Percentiles rank a stretch among this genome's conserved stretches.
Evolutionary conservation across 2,329 filamentous ascomycete genomes (phyloP).

Genomic region (Byssochlamys sp.): DNA sequence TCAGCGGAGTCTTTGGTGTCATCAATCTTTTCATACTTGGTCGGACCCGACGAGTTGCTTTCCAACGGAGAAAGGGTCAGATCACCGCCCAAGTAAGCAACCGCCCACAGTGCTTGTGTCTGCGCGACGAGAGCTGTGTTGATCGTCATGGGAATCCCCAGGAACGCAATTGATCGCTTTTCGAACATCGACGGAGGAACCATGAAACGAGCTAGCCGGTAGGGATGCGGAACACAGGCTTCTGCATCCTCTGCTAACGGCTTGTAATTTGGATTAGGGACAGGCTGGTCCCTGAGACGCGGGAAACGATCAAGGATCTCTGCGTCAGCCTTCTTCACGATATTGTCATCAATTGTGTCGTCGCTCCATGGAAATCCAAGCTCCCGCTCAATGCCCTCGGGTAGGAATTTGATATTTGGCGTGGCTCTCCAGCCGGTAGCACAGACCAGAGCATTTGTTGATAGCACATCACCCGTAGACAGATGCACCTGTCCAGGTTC

Average conservation of each 20-base stretch:
- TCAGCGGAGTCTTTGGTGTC: constrained; percentile 4
- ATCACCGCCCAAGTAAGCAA: constrained; percentile 52
- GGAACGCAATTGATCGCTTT: constrained; percentile 40
- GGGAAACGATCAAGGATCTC: constrained; percentile 3
- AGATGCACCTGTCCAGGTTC: constrained; percentile 40
- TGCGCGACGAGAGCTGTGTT: constrained; percentile 39
- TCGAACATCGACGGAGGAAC: constrained; percentile 34
- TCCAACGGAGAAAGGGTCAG: constrained; percentile 29
- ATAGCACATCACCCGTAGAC: constrained; percentile 34
- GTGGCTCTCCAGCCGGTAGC: constrained; percentile 49
- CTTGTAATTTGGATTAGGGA: constrained; percentile 10
- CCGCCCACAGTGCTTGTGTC: constrained; percentile 51
- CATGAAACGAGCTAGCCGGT: constrained; percentile 40
- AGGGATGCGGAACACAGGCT: constrained; percentile 35
- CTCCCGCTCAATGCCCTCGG: constrained; percentile 1
- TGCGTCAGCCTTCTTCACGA: constrained; percentile 10
- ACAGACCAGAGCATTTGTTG: constrained; percentile 45
- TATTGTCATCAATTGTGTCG: constrained; percentile 1
- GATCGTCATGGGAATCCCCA: constrained; percentile 39
- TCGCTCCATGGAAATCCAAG: constrained; percentile 3
- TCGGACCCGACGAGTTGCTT: constrained; percentile 13
- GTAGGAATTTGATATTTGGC: constrained; percentile 40
- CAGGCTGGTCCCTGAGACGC: constrained; percentile 1
- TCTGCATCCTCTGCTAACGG: constrained; percentile 24
- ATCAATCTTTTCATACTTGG: background rate